Base-by-base conservation (phyloP, 768 basidiomycete species). In the Termitomyces sp. region DNA sequence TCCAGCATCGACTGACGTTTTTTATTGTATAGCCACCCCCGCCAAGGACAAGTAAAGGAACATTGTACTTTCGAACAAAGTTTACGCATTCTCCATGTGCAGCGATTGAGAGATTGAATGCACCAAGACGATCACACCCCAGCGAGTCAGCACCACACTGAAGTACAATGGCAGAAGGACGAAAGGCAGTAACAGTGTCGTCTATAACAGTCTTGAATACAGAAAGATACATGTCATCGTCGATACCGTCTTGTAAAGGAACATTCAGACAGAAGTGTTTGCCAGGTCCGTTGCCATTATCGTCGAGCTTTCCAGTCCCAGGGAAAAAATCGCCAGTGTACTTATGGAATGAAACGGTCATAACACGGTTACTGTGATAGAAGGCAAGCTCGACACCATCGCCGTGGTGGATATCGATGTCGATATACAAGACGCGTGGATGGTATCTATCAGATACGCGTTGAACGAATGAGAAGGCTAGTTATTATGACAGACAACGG, bases 271-370 rank as follows among this genome's bases (percentile, higher is more conserved):
- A 89, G 70, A 98, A 99, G 69, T 98, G 88, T 72, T 96, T 97
- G 54, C 96, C 96, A 1, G 85, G 69, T n/a, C 87, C 88, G 20
- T 80, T 78, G 14, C 93, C 92, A 60, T 93, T 92, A 73, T 99
- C 96, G 67, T 95, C 91, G 9, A 98, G 80, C 71, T 94, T 94
- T 16, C 96, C 96, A 0, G 96, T 99, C 0, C 95, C 94, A 0
- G 96, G 96, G 72, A 99, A 99, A 79, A 99, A 99, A 66, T 96
- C 93, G 56, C 93, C 94, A 1, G 91, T 94, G 77, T 97, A 99
- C 74, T 98, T 98, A 78, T 99, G 96, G 74, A 99, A 99, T 0
- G 96, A 98, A 14, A 98, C 92, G 0, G 96, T 98, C 84, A 98
- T 89, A 61, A 99, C 96, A n/a, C 96, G 87, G 66, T 99, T 94